Base-by-base conservation (phyloP, 495 filamentous ascomycete species). In the Aspergillus diversus region DNA sequence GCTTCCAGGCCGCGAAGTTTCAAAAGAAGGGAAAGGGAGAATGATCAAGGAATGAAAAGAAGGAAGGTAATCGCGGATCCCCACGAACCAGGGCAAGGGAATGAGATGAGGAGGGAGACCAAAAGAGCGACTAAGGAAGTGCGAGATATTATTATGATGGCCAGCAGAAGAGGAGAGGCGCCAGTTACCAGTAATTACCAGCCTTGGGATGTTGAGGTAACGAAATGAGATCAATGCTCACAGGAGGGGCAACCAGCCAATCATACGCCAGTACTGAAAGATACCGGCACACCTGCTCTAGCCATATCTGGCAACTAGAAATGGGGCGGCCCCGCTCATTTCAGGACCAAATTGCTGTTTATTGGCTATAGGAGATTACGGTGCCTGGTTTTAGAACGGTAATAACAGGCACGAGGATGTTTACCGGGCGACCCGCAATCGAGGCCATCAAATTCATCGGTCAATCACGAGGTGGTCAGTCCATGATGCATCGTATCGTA, bases 361-460 rank as follows among this genome's bases (percentile, higher is more conserved):
- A 69, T 69, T 69, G 63, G 66, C 12, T 15, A 13, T 2, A 8
- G 2, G 33, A 47, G 15, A 56, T 52, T 60, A 67, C 57, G 51
- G 69, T 71, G 48, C 69, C 69, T 71, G 69, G 69, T 68, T 58
- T 55, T 60, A 7, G 60, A 54, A 63, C 65, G 54, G 65, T 64
- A 57, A 63, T 17, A 2, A 37, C 59, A 21, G 27, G 53, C 61
- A 53, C 34, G 61, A 63, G 56, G 53, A 4, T n/a, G 13, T 49
- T 16, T 83, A 33, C 32, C 47, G 43, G 48, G 13, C 27, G 47
- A 49, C 34, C 57, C 33, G 57, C 46, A 50, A 49, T 48, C 33
- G 51, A 34, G 21, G 27, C 17, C 33, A 31, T 60, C 58, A 54
- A 35, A 49, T 12, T 33, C n/a, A 55, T 27, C 21, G 21, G 21